phyloP scores from a whole-genome alignment of 139 green algal genomes.

The Chlorella sp. region DNA sequence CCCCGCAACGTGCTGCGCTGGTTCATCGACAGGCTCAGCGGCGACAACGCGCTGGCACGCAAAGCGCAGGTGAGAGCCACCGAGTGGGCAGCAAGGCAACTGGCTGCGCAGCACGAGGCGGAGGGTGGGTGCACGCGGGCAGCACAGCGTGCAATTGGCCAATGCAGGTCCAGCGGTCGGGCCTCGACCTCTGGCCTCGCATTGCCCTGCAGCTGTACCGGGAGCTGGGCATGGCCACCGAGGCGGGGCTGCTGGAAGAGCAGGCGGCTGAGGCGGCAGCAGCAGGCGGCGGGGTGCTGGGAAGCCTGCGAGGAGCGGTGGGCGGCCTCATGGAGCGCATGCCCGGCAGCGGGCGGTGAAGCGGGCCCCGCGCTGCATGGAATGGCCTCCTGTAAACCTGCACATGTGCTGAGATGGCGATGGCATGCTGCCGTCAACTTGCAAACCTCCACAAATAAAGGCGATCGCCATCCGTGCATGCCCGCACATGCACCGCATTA shows the following conservation, averaged over 20 bases:
- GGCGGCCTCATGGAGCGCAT: conserved; percentile 12
- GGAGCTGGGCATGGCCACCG: conserved; percentile 29
- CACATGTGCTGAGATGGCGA: no score
- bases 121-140: neutral
- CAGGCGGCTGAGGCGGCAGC: conserved; percentile 34
- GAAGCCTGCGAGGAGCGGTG: conserved; percentile 27
- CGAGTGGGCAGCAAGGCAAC: neutral
- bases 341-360: neutral
- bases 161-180: neutral
- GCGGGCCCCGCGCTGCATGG: no score
- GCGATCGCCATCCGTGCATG: no score
- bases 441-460: no score
- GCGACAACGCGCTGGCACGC: conserved; percentile 2
- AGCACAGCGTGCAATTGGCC: neutral
- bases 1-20: conserved; percentile 23
- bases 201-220: conserved; percentile 5
- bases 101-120: neutral
- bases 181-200: neutral
- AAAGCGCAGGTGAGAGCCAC: conserved; percentile 22
- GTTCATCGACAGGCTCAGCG: conserved; percentile 25
- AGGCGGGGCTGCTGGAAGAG: conserved; percentile 24
- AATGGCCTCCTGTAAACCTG: no score
- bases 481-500: no score
- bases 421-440: no score
- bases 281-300: conserved; percentile 18